A percentile compares a stretch with the other conserved stretches of the same genome.
Conservation (phyloP, 83 land plant genomes). For the Larix sibirica region DNA sequence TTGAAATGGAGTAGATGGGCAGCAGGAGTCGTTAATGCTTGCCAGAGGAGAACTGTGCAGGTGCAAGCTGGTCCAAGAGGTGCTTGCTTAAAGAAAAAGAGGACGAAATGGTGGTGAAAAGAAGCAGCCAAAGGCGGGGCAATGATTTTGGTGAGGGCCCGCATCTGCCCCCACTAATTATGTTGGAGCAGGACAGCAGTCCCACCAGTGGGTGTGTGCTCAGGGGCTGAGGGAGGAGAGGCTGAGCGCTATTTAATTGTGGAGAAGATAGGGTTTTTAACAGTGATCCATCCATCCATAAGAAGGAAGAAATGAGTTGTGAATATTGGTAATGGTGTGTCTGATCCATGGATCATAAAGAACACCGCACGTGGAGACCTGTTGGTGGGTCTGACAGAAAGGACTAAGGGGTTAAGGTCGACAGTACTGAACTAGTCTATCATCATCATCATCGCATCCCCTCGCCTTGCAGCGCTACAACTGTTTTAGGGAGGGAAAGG, state of each 20-base stretch:
- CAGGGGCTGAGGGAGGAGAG: neutral
- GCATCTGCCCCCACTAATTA: neutral
- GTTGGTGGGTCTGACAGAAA: slow-evolving; percentile 10
- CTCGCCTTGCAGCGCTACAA: too few relatives aligned
- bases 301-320: neutral
- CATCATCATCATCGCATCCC: too few relatives aligned
- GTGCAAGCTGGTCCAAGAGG: neutral
- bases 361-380: slow-evolving; percentile 16
- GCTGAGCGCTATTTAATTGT: slow-evolving; percentile 4
- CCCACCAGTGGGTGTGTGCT: neutral
- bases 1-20: too few relatives aligned
- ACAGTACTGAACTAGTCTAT: neutral
- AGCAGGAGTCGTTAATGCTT: neutral
- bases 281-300: neutral
- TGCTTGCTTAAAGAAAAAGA: neutral
- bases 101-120: neutral
- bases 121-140: neutral
- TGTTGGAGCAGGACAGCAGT: neutral
- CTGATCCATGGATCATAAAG: neutral
- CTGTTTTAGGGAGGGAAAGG: too few relatives aligned
- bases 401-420: neutral
- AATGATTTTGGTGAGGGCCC: neutral
- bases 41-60: neutral
- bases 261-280: slow-evolving; percentile 10
- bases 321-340: neutral